Evolutionary conservation across 768 basidiomycete genomes (phyloP).

Genomic region (Inosperma sp.): DNA sequence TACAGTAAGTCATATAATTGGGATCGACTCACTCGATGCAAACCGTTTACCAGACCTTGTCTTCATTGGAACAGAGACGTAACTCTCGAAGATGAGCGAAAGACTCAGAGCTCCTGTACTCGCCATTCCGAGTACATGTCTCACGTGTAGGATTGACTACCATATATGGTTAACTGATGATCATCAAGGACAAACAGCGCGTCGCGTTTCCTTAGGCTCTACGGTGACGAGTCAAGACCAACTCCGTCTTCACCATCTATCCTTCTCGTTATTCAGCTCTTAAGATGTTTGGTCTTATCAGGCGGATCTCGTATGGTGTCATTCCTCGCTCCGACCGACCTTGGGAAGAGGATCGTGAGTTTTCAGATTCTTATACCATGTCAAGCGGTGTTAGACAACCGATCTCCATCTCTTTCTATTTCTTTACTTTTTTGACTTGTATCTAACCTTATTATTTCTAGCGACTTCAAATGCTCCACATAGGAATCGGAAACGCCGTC

Average conservation of each 20-base stretch:
- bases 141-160: no score
- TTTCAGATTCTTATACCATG: slow-evolving; percentile 7
- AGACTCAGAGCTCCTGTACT: no score
- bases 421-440: slow-evolving; percentile 5
- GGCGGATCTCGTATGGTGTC: slow-evolving; percentile 66
- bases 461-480: slow-evolving; percentile 74
- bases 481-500: slow-evolving; percentile 60
- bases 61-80: no score
- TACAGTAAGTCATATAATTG: no score
- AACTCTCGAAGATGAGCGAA: no score
- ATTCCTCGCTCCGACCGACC: slow-evolving; percentile 69
- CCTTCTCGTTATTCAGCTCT: not conserved
- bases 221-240: not conserved
- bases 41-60: no score
- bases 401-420: not conserved
- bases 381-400: not conserved
- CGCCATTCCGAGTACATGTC: no score
- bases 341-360: slow-evolving; percentile 74
- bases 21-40: no score
- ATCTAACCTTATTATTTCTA: slow-evolving; percentile 27
- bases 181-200: slow-evolving; percentile 8
- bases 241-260: not conserved
- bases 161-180: no score
- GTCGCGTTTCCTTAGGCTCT: not conserved
- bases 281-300: slow-evolving; percentile 63